phyloP scores from a whole-genome alignment of 2,329 filamentous ascomycete genomes.

The Coleophoma crateriformis region DNA sequence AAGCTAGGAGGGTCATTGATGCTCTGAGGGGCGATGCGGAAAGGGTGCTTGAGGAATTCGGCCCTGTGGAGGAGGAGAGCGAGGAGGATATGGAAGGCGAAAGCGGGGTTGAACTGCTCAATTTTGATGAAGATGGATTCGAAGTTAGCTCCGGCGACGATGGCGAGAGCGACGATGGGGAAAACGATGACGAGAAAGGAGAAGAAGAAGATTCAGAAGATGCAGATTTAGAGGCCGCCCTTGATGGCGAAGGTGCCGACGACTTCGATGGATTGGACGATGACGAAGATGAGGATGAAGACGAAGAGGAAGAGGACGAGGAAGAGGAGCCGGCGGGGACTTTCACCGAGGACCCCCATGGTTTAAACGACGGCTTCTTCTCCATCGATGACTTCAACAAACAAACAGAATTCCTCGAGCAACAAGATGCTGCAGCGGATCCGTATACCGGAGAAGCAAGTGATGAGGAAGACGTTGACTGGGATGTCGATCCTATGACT shows the following conservation, averaged over 20 bases:
- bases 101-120: slow-evolving; percentile 26
- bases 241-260: slow-evolving; percentile 15
- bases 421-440: slow-evolving; percentile 74
- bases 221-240: slow-evolving; percentile 28
- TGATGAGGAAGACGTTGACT: slow-evolving; percentile 85
- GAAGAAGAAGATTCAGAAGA: slow-evolving; percentile 24
- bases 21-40: slow-evolving; percentile 51
- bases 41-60: slow-evolving; percentile 33
- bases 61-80: slow-evolving; percentile 16
- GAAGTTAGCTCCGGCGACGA: slow-evolving; percentile 28
- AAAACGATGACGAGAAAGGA: slow-evolving; percentile 30
- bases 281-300: slow-evolving; percentile 29
- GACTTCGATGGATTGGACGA: slow-evolving; percentile 27
- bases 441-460: slow-evolving; percentile 67
- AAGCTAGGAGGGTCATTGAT: slow-evolving; percentile 78
- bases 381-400: slow-evolving; percentile 97
- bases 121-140: slow-evolving; percentile 33
- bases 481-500: slow-evolving; percentile 70
- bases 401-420: slow-evolving; percentile 83
- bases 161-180: slow-evolving; percentile 26
- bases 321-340: slow-evolving; percentile 45
- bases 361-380: slow-evolving; percentile 96
- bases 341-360: slow-evolving; percentile 68
- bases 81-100: slow-evolving; percentile 28
- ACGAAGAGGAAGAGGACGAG: slow-evolving; percentile 40